Percentiles rank a stretch among this genome's conserved stretches.
phyloP scores from a whole-genome alignment of 176 grass and related monocot genomes.

The Calamus simplicifolius region DNA sequence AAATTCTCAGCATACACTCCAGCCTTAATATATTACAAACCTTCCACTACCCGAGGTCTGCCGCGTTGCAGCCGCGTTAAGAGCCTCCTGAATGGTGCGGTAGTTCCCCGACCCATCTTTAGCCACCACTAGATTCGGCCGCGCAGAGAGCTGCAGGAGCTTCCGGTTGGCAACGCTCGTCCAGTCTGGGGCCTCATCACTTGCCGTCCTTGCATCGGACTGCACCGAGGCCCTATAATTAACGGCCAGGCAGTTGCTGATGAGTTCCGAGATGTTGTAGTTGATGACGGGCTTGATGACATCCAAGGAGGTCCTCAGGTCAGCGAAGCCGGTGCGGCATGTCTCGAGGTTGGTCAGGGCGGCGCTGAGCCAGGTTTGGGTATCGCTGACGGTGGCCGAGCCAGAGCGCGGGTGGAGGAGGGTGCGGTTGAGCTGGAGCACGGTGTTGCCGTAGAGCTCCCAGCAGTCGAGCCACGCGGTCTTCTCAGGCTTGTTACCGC shows the following conservation, averaged over 20 bases:
- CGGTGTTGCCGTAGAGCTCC: constrained; percentile 34
- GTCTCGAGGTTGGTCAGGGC: constrained; percentile 36
- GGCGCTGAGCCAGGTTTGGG: constrained; percentile 42
- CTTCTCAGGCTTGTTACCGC: constrained; percentile 10
- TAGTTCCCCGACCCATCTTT: no score
- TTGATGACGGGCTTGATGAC: constrained; percentile 22
- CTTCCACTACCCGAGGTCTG: no score
- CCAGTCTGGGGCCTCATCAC: constrained; percentile 11
- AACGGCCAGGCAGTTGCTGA: constrained; percentile 43
- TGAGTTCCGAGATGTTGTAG: constrained; percentile 37
- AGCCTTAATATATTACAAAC: no score
- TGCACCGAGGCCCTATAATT: constrained; percentile 2
- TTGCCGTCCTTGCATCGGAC: background rate
- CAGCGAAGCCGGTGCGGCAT: constrained; percentile 28
- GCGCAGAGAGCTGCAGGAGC: constrained; percentile 10
- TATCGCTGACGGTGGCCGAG: constrained; percentile 9
- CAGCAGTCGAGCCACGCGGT: constrained; percentile 35
- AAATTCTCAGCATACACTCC: no score
- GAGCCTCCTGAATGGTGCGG: no score
- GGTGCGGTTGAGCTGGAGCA: constrained; percentile 34
- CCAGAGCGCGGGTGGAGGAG: background rate
- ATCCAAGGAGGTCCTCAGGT: constrained; percentile 14
- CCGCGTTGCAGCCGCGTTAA: no score
- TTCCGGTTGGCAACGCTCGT: constrained; percentile 2
- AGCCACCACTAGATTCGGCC: no score